Evolutionary conservation across 1,284 basidiomycete genomes (phyloP), one percentile per base, ranked within the genome.

Genomic region (Vanrija sp.): DNA sequence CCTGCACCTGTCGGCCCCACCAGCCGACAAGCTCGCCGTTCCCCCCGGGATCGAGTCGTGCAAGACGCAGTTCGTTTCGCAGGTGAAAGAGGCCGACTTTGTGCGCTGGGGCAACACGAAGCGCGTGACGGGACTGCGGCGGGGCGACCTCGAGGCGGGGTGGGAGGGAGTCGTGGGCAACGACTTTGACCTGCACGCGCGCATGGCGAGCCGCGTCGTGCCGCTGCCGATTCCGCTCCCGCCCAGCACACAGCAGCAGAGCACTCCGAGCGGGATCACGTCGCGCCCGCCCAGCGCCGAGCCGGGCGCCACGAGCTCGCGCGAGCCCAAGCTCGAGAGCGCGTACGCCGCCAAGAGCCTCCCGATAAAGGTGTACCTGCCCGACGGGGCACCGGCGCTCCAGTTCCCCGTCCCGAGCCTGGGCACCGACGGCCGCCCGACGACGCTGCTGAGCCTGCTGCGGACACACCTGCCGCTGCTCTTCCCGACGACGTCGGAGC

Each of bases 131-230:
- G 84, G 87, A 16, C 79, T 97, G 42, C 78, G 91, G 51, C 88
- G 91, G 71, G 84, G 82, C 25, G 93, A 96, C 69, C 87, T 96
- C 69, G 93, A 97, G 71, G 89, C 86, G 0, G 83, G 95, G 51
- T 97, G 93, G 93, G 89, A 95, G 63, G 92, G 90, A 6, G 87
- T 96, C 59, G 85, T 85, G 77, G 86, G 62, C 90, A 92, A 94
- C 75, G 93, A 95, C 72, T 97, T 94, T 69, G 93, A 97, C 62
- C 84, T 92, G 59, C 96, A 89, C 68, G 93, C 89, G 85, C 83
- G 88, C 39, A 88, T 97, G 61, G 91, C 91, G 2, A 83, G 86
- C 10, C 93, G 94, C 68, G 82, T 98, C 4, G 63, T 81, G 2
- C 80, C 81, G 2, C 66, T 77, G 1, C 79, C 78, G 0, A 62